Evolutionary conservation across 2,329 filamentous ascomycete species (phyloP).

Genomic region (Colletotrichum sansevieriae): DNA sequence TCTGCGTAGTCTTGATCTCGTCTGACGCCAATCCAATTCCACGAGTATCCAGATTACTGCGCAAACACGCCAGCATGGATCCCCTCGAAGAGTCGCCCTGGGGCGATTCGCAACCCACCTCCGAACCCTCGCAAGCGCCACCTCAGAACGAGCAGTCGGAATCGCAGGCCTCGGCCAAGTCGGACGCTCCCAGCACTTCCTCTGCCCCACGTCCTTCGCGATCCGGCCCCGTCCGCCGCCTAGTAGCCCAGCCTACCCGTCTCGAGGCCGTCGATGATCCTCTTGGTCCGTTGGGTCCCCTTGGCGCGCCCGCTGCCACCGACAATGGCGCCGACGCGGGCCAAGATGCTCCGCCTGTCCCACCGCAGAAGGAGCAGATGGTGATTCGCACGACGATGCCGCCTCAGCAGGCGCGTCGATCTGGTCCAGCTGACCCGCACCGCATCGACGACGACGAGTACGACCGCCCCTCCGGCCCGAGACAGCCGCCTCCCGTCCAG

Average conservation of each 20-base stretch:
- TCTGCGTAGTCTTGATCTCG: constrained; percentile 12
- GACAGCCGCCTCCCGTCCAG: constrained; percentile 76
- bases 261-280: constrained; percentile 84
- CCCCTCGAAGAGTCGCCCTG: constrained; percentile 66
- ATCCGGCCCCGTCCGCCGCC: constrained; percentile 65
- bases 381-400: constrained; percentile 71
- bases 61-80: constrained; percentile 55
- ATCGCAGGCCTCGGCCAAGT: constrained; percentile 48
- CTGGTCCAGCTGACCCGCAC: constrained; percentile 68
- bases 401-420: constrained; percentile 56
- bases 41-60: constrained; percentile 5
- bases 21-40: constrained; percentile 12
- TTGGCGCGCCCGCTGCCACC: constrained; percentile 61
- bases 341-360: constrained; percentile 72
- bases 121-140: constrained; percentile 50
- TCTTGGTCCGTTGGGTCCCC: constrained; percentile 80
- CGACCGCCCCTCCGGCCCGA: constrained; percentile 63
- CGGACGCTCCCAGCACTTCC: constrained; percentile 46
- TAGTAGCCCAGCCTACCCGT: constrained; percentile 81
- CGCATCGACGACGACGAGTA: constrained; percentile 76
- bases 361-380: constrained; percentile 76
- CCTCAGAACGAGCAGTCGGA: constrained; percentile 48
- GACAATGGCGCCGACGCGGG: constrained; percentile 60
- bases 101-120: constrained; percentile 59
- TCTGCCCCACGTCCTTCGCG: constrained; percentile 57